Base-by-base conservation (phyloP, 2,329 filamentous ascomycete species). In the Cladorrhinum sp. region DNA sequence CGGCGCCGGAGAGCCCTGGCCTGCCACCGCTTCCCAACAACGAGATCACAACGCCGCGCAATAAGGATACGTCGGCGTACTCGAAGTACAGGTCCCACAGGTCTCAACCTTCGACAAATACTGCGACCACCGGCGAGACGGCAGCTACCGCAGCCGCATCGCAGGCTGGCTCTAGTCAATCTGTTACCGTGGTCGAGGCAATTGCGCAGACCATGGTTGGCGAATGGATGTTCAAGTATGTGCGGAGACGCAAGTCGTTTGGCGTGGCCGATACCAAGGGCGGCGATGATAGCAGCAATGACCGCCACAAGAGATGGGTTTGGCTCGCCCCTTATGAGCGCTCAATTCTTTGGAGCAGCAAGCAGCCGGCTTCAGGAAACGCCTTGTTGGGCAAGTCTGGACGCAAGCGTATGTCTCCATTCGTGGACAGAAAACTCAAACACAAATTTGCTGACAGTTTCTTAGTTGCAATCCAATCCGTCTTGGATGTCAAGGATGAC, bases 181-280 rank as follows among this genome's bases (percentile, higher is more conserved):
- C 88, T 49, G 89, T 89, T 0, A 89, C 87, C 50, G 91, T 98
- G 13, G 93, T 99, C 5, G 95, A 98, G 76, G 92, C 95, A 2
- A 98, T 99, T 74, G 93, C 95, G 1, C 93, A 96, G 71, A 96
- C 93, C 0, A 99, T 99, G 95, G 92, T 99, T 27, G 95, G 95
- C 38, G 95, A 98, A 70, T 95, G 91, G 90, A 93, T 96, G 90
- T 93, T 88, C 79, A 96, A 96, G 75, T 95, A 96, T 70, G 89
- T 93, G 32, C 84, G 91, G 55, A 85, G 91, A 72, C 86, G 93
- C 66, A 97, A 93, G 76, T 96, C 93, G 0, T 98, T 99, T 72
- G 92, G 92, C 20, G 86, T 93, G 57, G 77, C 83, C 2, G 90
- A 93, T 50, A 81, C 79, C 23, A 85, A 81, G 62, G 82, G 83